Conservation (phyloP, 1,139 yeast species). For the Blastobotrys malaysiensis region DNA sequence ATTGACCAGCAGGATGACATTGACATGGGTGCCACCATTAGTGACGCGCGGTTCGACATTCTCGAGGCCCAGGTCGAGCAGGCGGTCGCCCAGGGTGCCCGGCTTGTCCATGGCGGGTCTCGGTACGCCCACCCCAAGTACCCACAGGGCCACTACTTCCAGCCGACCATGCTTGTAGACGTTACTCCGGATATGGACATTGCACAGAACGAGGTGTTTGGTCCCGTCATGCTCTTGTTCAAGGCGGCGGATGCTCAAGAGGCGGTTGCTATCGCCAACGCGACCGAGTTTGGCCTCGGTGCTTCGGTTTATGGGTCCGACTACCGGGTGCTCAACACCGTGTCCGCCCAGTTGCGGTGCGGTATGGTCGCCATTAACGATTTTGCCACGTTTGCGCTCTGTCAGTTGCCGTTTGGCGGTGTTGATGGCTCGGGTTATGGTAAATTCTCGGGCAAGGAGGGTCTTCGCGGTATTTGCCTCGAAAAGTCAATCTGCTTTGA, state of each 20-base stretch:
- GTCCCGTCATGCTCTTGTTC: slow-evolving; percentile 78
- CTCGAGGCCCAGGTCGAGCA: slow-evolving; percentile 62
- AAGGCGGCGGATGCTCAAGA: slow-evolving; percentile 60
- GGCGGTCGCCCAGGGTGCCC: slow-evolving; percentile 81
- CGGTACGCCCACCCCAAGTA: slow-evolving; percentile 80
- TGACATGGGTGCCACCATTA: slow-evolving; percentile 95
- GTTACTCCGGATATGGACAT: slow-evolving; percentile 74
- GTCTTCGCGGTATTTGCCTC: slow-evolving; percentile 78
- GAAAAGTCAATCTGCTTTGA: slow-evolving; percentile 86
- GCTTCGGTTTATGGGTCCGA: slow-evolving; percentile 77
- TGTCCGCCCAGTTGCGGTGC: slow-evolving; percentile 59
- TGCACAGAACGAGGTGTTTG: slow-evolving; percentile 88
- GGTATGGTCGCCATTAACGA: slow-evolving; percentile 97
- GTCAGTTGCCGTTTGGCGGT: slow-evolving; percentile 97
- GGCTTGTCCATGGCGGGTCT: slow-evolving; percentile 70
- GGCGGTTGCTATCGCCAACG: slow-evolving; percentile 75
- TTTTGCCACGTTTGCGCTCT: slow-evolving; percentile 91
- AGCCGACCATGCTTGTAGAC: slow-evolving; percentile 79
- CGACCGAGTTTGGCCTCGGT: slow-evolving; percentile 88
- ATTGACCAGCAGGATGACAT: slow-evolving; percentile 79
- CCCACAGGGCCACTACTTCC: slow-evolving; percentile 91
- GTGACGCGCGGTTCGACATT: slow-evolving; percentile 62
- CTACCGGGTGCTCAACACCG: slow-evolving; percentile 47
- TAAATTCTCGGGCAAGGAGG: slow-evolving; percentile 96
- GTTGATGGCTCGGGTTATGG: slow-evolving; percentile 90